These are phyloP conservation scores for Hibiscus syriacus DNA, from an alignment of 345 rosid genomes.

Conservation along the genomic window DNA sequence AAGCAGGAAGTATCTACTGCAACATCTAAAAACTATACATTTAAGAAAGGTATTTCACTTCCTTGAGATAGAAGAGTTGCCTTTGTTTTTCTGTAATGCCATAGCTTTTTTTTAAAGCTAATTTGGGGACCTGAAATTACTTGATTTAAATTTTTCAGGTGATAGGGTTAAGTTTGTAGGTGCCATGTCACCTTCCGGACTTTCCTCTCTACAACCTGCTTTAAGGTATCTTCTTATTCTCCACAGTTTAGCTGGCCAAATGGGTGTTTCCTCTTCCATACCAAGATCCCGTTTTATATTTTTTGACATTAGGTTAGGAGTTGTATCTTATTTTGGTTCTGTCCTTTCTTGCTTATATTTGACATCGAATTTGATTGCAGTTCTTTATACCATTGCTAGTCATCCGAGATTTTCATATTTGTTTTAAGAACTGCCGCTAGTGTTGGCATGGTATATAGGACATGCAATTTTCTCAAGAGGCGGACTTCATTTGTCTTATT, in stretches of 20 bases:
- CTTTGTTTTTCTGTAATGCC: background rate
- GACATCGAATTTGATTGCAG: background rate
- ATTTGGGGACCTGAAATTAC: constrained; percentile 14
- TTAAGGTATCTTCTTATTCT: constrained; percentile 31
- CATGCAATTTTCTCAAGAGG: background rate
- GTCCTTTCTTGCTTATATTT: background rate
- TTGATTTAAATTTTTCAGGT: constrained; percentile 44
- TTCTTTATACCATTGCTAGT: background rate
- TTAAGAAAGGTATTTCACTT: constrained; percentile 59
- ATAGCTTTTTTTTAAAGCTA: background rate
- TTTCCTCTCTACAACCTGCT: constrained; percentile 44
- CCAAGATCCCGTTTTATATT: background rate
- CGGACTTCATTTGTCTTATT: background rate
- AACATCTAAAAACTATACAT: constrained; percentile 72
- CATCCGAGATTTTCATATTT: background rate
- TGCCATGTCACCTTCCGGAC: constrained; percentile 32
- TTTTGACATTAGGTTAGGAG: background rate
- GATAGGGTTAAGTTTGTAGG: constrained; percentile 81
- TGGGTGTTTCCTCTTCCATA: background rate
- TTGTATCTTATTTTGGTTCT: background rate
- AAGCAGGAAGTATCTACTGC: constrained; percentile 93
- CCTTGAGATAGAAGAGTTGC: background rate
- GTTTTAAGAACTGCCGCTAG: background rate
- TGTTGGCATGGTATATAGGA: background rate
- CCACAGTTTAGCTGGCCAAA: background rate